phyloP scores from a whole-genome alignment of 345 rosid genomes.

The Garcia nutans region DNA sequence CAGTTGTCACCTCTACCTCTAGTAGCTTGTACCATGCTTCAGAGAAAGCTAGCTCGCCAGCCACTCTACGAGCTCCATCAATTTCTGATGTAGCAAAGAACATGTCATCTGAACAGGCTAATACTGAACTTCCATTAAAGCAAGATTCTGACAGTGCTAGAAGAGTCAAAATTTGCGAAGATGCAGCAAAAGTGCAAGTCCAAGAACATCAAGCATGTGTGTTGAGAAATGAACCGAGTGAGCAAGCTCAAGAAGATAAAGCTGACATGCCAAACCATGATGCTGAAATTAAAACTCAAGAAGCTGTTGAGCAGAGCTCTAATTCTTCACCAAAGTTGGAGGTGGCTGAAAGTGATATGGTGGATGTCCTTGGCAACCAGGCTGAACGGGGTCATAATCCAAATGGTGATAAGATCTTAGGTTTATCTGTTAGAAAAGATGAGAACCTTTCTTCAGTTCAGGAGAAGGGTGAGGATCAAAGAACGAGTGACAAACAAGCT shows the following conservation, averaged over 20 bases:
- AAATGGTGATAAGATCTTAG: constrained; percentile 17
- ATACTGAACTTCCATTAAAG: constrained; percentile 29
- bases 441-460: constrained; percentile 27
- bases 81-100: constrained; percentile 29
- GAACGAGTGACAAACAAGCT: background rate
- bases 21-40: constrained; percentile 26
- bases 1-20: constrained; percentile 33
- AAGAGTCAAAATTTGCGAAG: constrained; percentile 22
- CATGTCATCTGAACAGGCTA: constrained; percentile 28
- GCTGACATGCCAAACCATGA: constrained; percentile 25
- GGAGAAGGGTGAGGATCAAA: constrained; percentile 16
- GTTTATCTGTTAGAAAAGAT: constrained; percentile 14
- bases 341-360: constrained; percentile 23
- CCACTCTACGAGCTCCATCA: constrained; percentile 29
- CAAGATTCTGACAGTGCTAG: constrained; percentile 28
- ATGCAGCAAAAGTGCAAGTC: constrained; percentile 29
- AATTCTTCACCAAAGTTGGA: constrained; percentile 22
- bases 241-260: constrained; percentile 31
- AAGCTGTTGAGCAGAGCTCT: constrained; percentile 25
- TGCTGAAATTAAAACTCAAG: constrained; percentile 26
- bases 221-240: constrained; percentile 10
- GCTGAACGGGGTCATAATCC: constrained; percentile 30
- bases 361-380: constrained; percentile 11
- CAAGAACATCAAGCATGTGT: constrained; percentile 27
- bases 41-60: constrained; percentile 34